Base-by-base conservation (phyloP, 2,329 filamentous ascomycete genomes). In the Microascus cirrosus region DNA sequence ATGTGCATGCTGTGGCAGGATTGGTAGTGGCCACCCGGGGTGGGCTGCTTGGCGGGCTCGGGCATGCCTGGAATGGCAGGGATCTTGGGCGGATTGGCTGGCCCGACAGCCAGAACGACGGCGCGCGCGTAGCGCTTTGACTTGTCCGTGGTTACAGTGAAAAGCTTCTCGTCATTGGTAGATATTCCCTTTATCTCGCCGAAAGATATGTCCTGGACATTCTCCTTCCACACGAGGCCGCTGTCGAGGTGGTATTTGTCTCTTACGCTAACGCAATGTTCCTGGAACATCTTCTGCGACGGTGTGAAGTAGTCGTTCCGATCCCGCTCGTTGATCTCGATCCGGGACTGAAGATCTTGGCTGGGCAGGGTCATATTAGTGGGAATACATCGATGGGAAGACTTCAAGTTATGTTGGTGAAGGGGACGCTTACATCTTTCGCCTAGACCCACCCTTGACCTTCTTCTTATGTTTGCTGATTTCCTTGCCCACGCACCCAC, bases 381-480 rank as follows among this genome's bases (percentile, higher is more conserved):
- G 28, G 22, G n/a, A 36, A 22, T 11, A 34, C 2, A 35, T n/a
- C 18, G 15, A 18, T 7, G 13, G n/a, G 7, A 7, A n/a, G 39
- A 45, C n/a, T n/a, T 45, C n/a, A n/a, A 7, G 6, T 6, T n/a
- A n/a, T n/a, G n/a, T n/a, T n/a, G n/a, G n/a, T n/a, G n/a, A 18
- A 18, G 10, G 6, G 7, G 20, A 2, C 51, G n/a, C 39, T 53
- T 2, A 45, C 28, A 52, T 64, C 70, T 70, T 61, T 77, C 76
- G 75, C 76, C 66, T 72, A 72, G 57, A 75, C 74, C 58, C 63
- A 62, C 3, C 65, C 60, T 42, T 72, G 68, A 83, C 82, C 75
- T 90, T 90, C 74, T 85, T 86, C 59, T 82, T 79, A 68, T 93
- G 87, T 71, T 93, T 93, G 73, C 87, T 91, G 59, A 91, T 69